Conservation (phyloP, 2,329 filamentous ascomycete genomes). For the Niveomyces coronatus region DNA sequence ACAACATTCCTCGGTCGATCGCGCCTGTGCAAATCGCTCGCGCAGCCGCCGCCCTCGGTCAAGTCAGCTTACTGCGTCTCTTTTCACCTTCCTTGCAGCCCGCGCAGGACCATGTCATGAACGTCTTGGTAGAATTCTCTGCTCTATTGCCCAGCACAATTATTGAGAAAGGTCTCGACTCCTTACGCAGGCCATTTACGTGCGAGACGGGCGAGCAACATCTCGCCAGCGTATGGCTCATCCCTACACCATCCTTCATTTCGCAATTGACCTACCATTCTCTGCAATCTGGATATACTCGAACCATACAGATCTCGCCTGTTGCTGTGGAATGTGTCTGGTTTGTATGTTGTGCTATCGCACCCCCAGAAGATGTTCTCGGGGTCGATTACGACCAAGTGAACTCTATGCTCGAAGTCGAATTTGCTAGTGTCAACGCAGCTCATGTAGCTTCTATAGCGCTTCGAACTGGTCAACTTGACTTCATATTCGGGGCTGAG, state of each 20-base stretch:
- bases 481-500: background rate
- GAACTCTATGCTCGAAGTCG: background rate
- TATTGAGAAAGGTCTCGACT: no score
- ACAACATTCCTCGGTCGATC: background rate
- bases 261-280: background rate
- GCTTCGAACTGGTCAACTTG: background rate
- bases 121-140: slow-evolving; percentile 1
- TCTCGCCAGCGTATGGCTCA: background rate
- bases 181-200: background rate
- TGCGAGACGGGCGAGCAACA: background rate
- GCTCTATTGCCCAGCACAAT: background rate
- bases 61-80: no score
- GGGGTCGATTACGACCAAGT: background rate
- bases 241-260: slow-evolving; percentile 1
- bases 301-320: background rate
- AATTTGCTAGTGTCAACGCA: background rate
- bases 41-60: background rate
- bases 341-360: slow-evolving; percentile 1
- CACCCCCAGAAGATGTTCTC: background rate
- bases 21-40: background rate
- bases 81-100: background rate
- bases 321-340: background rate
- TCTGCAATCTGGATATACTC: background rate
- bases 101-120: background rate
- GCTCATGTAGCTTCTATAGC: background rate